phyloP scores from a whole-genome alignment of 2,329 filamentous ascomycete species.

The Triangularia verruculosa region DNA sequence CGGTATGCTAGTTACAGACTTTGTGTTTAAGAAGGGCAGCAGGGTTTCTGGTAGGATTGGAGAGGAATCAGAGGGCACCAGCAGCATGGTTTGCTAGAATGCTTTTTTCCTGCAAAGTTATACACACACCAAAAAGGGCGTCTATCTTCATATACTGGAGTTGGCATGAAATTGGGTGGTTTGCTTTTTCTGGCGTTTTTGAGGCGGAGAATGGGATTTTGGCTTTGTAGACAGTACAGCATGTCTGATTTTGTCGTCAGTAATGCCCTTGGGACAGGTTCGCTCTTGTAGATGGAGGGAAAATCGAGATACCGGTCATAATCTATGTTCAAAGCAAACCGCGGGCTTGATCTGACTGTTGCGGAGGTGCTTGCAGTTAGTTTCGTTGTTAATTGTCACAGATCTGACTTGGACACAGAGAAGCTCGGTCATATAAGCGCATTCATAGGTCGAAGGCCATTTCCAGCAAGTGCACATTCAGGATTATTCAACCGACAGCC shows the following conservation, averaged over 20 bases:
- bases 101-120: not conserved
- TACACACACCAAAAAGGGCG: constrained; percentile 4
- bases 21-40: constrained; percentile 48
- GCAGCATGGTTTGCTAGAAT: not conserved
- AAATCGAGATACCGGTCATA: not conserved
- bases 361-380: no score
- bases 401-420: no score
- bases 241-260: not conserved
- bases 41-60: not conserved
- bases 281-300: not conserved
- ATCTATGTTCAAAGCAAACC: not conserved
- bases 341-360: no score
- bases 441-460: no score
- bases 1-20: constrained; percentile 91
- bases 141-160: not conserved
- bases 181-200: not conserved
- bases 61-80: not conserved
- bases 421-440: no score
- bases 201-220: not conserved
- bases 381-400: no score
- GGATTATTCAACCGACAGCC: no score
- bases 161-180: not conserved
- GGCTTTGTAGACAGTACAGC: not conserved
- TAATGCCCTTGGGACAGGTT: not conserved
- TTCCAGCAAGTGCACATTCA: no score